phyloP scores from a whole-genome alignment of 208 protist species.

The Leishmania gerbilli region DNA sequence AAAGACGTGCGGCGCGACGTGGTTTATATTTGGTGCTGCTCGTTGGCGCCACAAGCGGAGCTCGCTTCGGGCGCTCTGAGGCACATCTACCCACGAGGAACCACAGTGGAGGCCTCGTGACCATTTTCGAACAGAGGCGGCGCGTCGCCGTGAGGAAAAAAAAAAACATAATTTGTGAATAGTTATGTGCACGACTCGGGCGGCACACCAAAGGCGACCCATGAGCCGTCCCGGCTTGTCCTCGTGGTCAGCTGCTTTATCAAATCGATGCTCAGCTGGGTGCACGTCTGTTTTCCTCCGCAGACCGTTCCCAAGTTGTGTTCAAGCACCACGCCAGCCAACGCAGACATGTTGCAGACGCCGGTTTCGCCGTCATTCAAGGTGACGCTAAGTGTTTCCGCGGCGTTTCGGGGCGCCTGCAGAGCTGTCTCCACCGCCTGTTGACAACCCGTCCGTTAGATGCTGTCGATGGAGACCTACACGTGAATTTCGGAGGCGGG shows the following conservation, averaged over 20 bases:
- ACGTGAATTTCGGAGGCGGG: not conserved
- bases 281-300: not conserved
- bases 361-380: not conserved
- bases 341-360: not conserved
- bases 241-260: not conserved
- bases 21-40: not conserved
- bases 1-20: too few species aligned
- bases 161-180: not conserved
- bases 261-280: not conserved
- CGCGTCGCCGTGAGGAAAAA: not conserved
- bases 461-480: conserved; percentile 1
- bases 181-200: not conserved
- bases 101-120: not conserved
- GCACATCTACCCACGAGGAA: not conserved
- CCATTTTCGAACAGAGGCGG: not conserved
- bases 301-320: not conserved
- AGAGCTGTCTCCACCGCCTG: not conserved
- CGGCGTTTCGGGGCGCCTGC: not conserved
- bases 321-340: not conserved
- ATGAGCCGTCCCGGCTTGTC: not conserved
- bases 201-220: not conserved
- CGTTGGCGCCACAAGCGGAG: not conserved
- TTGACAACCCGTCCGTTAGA: not conserved
- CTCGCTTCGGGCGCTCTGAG: not conserved
- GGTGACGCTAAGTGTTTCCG: not conserved